phyloP scores from a whole-genome alignment of 345 rosid species.

The Reutealis trisperma region DNA sequence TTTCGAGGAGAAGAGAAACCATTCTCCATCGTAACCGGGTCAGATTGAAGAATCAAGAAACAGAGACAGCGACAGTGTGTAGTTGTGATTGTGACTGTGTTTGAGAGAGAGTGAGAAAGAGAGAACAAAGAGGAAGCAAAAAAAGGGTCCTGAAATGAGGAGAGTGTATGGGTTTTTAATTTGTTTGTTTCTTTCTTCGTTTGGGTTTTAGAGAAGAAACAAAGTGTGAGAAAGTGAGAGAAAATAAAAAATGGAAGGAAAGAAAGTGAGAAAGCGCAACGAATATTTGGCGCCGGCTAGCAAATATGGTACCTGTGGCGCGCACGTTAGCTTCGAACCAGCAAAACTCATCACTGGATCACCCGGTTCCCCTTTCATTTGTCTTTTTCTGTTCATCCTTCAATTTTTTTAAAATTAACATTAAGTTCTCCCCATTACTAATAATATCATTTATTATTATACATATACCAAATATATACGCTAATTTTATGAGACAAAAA shows the following conservation, averaged over 20 bases:
- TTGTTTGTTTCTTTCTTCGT: too few relatives aligned
- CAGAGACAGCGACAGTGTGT: not conserved
- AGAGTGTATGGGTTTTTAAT: constrained; percentile 16
- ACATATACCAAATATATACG: too few relatives aligned
- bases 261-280: not conserved
- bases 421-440: too few relatives aligned
- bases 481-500: too few relatives aligned
- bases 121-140: constrained; percentile 2
- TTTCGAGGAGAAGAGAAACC: constrained; percentile 68
- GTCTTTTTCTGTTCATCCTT: not conserved
- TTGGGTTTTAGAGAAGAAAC: constrained; percentile 14
- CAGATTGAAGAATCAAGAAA: not conserved
- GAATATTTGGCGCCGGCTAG: constrained; percentile 61
- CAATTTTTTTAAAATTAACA: too few relatives aligned
- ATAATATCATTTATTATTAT: too few relatives aligned
- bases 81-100: too few relatives aligned
- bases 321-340: constrained; percentile 32
- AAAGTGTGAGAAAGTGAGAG: constrained; percentile 15
- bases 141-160: constrained; percentile 11
- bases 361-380: not conserved
- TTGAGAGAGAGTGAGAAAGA: not conserved
- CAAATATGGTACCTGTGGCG: constrained; percentile 46
- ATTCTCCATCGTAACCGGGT: constrained; percentile 46
- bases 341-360: constrained; percentile 3
- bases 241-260: not conserved